Base-by-base conservation (phyloP, 352 stramenopile species). In the Pythium utonaiense region DNA sequence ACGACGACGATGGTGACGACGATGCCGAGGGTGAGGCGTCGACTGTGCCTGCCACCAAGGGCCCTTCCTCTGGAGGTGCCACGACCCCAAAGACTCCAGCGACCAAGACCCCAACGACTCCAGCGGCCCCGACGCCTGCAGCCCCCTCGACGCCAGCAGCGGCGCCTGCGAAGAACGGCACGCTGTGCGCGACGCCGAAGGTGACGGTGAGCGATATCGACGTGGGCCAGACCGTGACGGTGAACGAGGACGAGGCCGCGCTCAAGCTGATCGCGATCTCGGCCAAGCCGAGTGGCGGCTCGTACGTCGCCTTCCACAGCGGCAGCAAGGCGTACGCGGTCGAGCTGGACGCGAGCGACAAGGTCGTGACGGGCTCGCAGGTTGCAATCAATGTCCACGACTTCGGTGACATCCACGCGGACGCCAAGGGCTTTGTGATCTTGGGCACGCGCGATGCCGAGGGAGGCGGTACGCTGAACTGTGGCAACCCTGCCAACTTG, bases 401-500 rank as follows among this genome's bases (percentile, higher is more conserved):
- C 66, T 86, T 86, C 49, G 74, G 63, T 17, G 77, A 86, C 55
- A 70, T 86, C 28, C 66, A 86, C 60, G 73, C 77, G 19, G 77
- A 86, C 51, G 53, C 70, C 48, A 73, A 83, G 27, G 77, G 77
- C 0, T 86, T 86, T 36, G 77, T 86, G 41, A 42, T 86, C 4
- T 67, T 86, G 10, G 67, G 68, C 3, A 83, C 77, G 48, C 73
- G 77, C 51, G 70, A 76, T 36, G 77, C 77, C 1, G 41, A 81
- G 48, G 77, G 74, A 1, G 77, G 77, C 28, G 77, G 74, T 41
- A 86, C 72, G n/a, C 64, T 82, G 28, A 83, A 86, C 64, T 86
- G 77, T 24, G 77, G 77, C 24, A 80, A 77, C 62, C 72, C 72
- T 22, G 73, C 67, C 38, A 86, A 86, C 64, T 44, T 86, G 9